Conservation (phyloP, 192 early-diverging fungal species). For the Dimargaris xerosporica region DNA sequence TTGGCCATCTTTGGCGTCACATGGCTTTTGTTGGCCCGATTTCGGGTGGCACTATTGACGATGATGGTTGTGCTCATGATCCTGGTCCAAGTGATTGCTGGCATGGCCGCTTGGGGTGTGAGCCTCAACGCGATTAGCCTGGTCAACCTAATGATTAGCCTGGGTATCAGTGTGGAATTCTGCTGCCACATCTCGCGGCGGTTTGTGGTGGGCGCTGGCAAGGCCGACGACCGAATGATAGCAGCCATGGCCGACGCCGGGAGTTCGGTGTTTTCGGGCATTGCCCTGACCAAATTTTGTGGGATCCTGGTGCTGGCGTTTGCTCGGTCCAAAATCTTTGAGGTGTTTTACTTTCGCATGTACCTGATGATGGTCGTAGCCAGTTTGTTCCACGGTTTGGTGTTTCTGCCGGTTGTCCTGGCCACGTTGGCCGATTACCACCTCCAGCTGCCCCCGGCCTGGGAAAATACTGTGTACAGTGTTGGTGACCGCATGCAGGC, state of each 20-base stretch:
- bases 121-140: slow-evolving; percentile 45
- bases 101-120: slow-evolving; percentile 37
- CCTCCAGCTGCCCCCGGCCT: too few species aligned
- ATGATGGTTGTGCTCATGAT: slow-evolving; percentile 42
- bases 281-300: slow-evolving; percentile 45
- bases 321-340: slow-evolving; percentile 49
- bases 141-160: slow-evolving; percentile 48
- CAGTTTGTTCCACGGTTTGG: slow-evolving; percentile 40
- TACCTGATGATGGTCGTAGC: slow-evolving; percentile 42
- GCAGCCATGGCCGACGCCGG: slow-evolving; percentile 37
- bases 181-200: slow-evolving; percentile 46
- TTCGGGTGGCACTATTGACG: slow-evolving; percentile 33
- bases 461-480: too few species aligned
- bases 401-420: slow-evolving; percentile 40
- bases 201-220: slow-evolving; percentile 32
- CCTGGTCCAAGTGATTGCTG: slow-evolving; percentile 34
- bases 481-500: too few species aligned
- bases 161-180: slow-evolving; percentile 53
- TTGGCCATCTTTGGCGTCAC: slow-evolving; percentile 36
- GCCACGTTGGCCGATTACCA: slow-evolving; percentile 1
- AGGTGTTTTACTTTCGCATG: slow-evolving; percentile 53
- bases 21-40: slow-evolving; percentile 28
- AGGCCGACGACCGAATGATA: slow-evolving; percentile 27
- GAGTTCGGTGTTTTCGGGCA: slow-evolving; percentile 46
- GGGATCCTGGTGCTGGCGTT: slow-evolving; percentile 51